Conservation (phyloP, 1,284 basidiomycete species). For the Pisolithus thermaeus region DNA sequence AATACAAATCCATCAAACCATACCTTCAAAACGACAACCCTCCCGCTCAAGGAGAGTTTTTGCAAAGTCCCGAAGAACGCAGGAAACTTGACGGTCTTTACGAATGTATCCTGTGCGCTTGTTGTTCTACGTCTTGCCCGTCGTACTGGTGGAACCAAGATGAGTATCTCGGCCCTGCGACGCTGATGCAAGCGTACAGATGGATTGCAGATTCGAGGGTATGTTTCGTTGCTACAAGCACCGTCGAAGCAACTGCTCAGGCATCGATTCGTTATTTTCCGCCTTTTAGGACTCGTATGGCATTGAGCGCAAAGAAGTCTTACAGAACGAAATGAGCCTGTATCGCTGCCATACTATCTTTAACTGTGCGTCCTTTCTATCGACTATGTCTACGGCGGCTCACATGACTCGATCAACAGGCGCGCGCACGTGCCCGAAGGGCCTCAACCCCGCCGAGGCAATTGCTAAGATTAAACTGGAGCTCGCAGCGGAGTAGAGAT, state of each 20-base stretch:
- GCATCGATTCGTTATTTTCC: not conserved
- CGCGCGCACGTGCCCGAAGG: conserved; percentile 92
- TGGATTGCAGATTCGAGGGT: conserved; percentile 98
- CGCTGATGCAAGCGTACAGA: conserved; percentile 91
- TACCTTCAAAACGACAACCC: conserved; percentile 91
- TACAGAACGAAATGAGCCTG: conserved; percentile 93
- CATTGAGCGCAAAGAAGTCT: conserved; percentile 81
- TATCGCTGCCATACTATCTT: conserved; percentile 96
- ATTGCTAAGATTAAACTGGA: conserved; percentile 89
- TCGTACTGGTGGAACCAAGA: conserved; percentile 99
- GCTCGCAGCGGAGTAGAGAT: conserved; percentile 65
- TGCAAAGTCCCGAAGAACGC: conserved; percentile 89
- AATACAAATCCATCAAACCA: conserved; percentile 99
- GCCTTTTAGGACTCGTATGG: conserved; percentile 66
- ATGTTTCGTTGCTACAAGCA: not conserved
- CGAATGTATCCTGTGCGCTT: conserved; percentile 92
- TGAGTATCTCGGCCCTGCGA: conserved; percentile 95
- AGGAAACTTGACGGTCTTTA: conserved; percentile 97
- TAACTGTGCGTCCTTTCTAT: conserved; percentile 60
- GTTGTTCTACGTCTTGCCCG: conserved; percentile 95
- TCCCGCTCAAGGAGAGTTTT: conserved; percentile 79
- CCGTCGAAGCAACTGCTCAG: not conserved
- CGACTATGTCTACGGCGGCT: not conserved
- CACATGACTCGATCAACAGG: conserved; percentile 34
- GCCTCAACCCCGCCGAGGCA: conserved; percentile 85